Evolutionary conservation across 2,329 filamentous ascomycete species (phyloP).

Genomic region (Neoarthrinium moseri): DNA sequence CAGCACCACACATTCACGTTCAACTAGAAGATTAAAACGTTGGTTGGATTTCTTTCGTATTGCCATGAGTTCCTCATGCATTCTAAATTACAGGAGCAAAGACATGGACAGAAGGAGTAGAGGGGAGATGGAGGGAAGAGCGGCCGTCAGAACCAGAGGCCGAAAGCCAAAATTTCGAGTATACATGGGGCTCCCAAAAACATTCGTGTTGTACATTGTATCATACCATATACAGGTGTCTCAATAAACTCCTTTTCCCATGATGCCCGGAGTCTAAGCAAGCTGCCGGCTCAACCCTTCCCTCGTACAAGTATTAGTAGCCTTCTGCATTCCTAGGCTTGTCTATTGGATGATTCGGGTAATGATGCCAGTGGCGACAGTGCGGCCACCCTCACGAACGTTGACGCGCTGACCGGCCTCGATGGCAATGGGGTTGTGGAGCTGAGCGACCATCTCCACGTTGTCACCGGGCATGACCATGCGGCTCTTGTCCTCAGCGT

Average conservation of each 20-base stretch:
- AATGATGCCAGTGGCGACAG: conserved; percentile 79
- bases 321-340: conserved; percentile 4
- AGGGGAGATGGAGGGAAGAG: conserved; percentile 7
- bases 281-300: conserved; percentile 8
- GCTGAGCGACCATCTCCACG: conserved; percentile 90
- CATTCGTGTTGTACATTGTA: conserved; percentile 22
- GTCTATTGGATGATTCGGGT: conserved; percentile 68
- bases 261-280: conserved; percentile 10
- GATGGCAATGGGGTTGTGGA: conserved; percentile 81
- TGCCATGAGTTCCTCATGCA: conserved; percentile 2
- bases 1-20: neutral
- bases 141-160: neutral
- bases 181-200: conserved; percentile 17
- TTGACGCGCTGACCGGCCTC: conserved; percentile 96
- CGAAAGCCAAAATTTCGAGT: conserved; percentile 10
- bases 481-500: conserved; percentile 65
- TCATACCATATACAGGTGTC: conserved; percentile 14
- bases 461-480: conserved; percentile 99
- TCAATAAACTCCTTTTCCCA: conserved; percentile 8
- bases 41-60: neutral
- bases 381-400: conserved; percentile 93
- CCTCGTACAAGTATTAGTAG: conserved; percentile 12
- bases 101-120: neutral
- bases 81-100: neutral
- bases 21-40: neutral